Base-by-base conservation (phyloP, 2,329 filamentous ascomycete genomes). In the Aschersonia sp. region DNA sequence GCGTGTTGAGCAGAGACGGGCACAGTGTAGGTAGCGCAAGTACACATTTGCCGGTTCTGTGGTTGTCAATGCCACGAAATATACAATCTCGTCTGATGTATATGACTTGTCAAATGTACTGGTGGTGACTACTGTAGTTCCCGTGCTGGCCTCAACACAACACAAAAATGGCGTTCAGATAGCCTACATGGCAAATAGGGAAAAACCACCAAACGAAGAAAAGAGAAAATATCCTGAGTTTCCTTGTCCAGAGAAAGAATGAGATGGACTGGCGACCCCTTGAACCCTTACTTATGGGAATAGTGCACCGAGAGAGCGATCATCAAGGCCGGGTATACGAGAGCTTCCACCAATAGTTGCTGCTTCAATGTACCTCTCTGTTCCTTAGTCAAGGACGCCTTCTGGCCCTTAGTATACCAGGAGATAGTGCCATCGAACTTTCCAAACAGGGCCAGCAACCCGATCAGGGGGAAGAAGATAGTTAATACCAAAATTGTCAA, bases 371-470 rank as follows among this genome's bases (percentile, higher is more conserved):
- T 53, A 3, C 49, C 51, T 2, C 61, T 56, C 51, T 67, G 65
- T 5, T 55, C 51, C 9, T 45, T 35, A 4, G 60, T 68, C 30
- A 75, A 58, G 6, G 55, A 55, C 29, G 62, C 58, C 30, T 67
- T 63, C 54, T 73, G 66, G 5, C 74, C 73, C 2, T 63, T 58
- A 0, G 72, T 74, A 47, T 65, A 68, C 72, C 72, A 77, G 5
- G 65, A 65, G 31, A 77, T 63, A 0, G 65, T 65, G 1, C 61
- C 59, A 52, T 73, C 65, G 44, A 75, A 69, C 9, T 59, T 63
- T 9, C 72, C 71, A 7, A 56, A 60, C 30, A 73, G 61, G 1
- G 69, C 67, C 5, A 75, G 54, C 0, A 72, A 50, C 0, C 70
- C 66, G 7, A 72, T 57, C 45, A 76, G 69, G 0, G 74, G 74